Percentiles rank a stretch among this genome's conserved stretches.
Conservation (phyloP, 352 stramenopile species). For the Pythium brachiatum region DNA sequence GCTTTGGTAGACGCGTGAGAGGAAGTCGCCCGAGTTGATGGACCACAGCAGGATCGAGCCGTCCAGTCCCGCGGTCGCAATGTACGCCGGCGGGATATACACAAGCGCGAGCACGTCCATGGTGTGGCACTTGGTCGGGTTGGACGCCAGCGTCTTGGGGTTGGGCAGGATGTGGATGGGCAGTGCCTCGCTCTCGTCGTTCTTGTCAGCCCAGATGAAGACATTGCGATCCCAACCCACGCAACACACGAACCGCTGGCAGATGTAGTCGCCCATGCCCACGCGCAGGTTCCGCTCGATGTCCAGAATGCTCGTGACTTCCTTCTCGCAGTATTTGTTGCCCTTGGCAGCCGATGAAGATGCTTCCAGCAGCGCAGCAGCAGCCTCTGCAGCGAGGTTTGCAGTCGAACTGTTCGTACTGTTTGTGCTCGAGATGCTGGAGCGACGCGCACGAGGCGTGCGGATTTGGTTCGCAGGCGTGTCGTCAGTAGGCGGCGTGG, state of each 20-base stretch:
- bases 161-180: constrained; percentile 56
- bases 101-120: constrained; percentile 69
- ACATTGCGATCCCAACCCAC: constrained; percentile 82
- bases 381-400: background rate
- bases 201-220: constrained; percentile 84
- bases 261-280: constrained; percentile 82
- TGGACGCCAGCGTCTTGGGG: constrained; percentile 26
- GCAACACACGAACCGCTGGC: constrained; percentile 76
- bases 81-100: constrained; percentile 69
- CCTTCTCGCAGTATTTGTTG: constrained; percentile 62
- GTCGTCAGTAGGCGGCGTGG: constrained; percentile 4
- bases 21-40: constrained; percentile 71
- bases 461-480: background rate
- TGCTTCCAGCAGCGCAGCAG: constrained; percentile 9
- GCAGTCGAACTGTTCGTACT: background rate
- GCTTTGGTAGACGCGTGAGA: constrained; percentile 61
- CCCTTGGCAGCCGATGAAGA: constrained; percentile 8
- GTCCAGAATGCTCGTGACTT: constrained; percentile 80
- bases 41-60: constrained; percentile 77
- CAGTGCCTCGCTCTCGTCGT: constrained; percentile 65
- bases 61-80: constrained; percentile 65
- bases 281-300: constrained; percentile 77
- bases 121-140: constrained; percentile 41
- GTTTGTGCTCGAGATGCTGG: background rate
- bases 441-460: constrained; percentile 6